These are phyloP conservation scores for Crucihimalaya himalaica DNA, from an alignment of 345 rosid genomes.

Conservation along the genomic window DNA sequence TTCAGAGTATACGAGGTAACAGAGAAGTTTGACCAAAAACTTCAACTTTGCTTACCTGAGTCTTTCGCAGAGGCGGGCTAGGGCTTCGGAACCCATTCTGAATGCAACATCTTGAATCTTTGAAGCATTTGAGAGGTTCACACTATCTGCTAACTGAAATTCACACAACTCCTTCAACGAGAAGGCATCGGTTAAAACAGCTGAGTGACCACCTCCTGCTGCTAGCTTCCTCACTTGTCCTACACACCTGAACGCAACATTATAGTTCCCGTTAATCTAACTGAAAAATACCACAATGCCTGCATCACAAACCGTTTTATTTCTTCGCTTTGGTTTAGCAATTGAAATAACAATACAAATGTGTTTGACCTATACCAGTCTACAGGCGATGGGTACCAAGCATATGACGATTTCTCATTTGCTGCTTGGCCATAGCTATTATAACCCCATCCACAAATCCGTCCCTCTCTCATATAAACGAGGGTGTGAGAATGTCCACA, in stretches of 20 bases:
- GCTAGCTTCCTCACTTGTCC: conserved; percentile 92
- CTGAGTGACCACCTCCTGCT: conserved; percentile 99
- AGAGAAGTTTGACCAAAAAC: not conserved
- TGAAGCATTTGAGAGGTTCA: conserved; percentile 70
- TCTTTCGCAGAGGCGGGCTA: conserved; percentile 93
- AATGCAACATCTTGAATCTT: conserved; percentile 79
- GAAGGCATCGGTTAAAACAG: conserved; percentile 91
- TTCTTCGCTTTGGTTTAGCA: not conserved
- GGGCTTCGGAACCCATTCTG: conserved; percentile 81
- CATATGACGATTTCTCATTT: conserved; percentile 79
- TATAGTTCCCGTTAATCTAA: conserved; percentile 13
- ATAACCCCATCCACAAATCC: conserved; percentile 96
- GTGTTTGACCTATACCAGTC: conserved; percentile 66
- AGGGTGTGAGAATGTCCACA: conserved; percentile 97
- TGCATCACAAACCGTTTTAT: not conserved
- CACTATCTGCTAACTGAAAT: conserved; percentile 80
- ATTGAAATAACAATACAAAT: conserved; percentile 16
- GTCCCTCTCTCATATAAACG: conserved; percentile 67
- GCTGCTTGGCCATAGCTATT: conserved; percentile 97
- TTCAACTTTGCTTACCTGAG: conserved; percentile 53
- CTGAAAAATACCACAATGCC: not conserved
- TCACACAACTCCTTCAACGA: conserved; percentile 92
- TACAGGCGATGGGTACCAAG: conserved; percentile 97
- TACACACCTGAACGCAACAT: conserved; percentile 66
- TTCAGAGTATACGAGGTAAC: not conserved